Conservation (phyloP, 2,329 filamentous ascomycete species). For the Alternaria burnsii region DNA sequence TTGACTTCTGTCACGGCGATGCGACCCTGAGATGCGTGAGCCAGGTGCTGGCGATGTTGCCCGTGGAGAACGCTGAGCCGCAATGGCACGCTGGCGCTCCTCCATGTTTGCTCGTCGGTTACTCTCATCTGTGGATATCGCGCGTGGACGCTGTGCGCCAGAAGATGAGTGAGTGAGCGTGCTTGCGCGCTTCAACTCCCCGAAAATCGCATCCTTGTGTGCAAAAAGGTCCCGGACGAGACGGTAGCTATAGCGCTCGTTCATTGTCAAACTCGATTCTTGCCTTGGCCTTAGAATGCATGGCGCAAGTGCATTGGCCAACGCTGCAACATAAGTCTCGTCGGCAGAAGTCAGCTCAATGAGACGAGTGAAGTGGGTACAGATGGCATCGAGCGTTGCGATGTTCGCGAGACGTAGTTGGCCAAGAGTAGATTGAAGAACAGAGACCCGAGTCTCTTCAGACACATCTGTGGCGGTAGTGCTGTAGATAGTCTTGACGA, state of each 20-base stretch:
- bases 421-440: slow-evolving; percentile 93
- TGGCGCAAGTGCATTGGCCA: slow-evolving; percentile 79
- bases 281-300: slow-evolving; percentile 87
- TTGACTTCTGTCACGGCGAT: slow-evolving; percentile 77
- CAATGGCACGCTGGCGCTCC: slow-evolving; percentile 84
- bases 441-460: slow-evolving; percentile 82
- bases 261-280: slow-evolving; percentile 91
- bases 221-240: slow-evolving; percentile 90
- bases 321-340: slow-evolving; percentile 78
- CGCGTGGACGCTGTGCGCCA: slow-evolving; percentile 74
- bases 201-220: slow-evolving; percentile 95
- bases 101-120: slow-evolving; percentile 94
- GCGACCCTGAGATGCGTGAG: slow-evolving; percentile 52
- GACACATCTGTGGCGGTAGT: slow-evolving; percentile 72
- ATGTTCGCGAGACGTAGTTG: slow-evolving; percentile 97
- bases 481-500: slow-evolving; percentile 96
- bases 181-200: slow-evolving; percentile 90
- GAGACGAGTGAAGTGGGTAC: slow-evolving; percentile 96
- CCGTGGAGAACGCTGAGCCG: slow-evolving; percentile 68
- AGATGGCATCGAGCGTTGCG: slow-evolving; percentile 96
- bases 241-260: slow-evolving; percentile 91
- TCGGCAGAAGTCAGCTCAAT: slow-evolving; percentile 97
- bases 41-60: slow-evolving; percentile 76
- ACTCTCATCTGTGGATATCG: slow-evolving; percentile 94
- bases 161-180: slow-evolving; percentile 68